Evolutionary conservation across 306 rosid genomes (phyloP), one percentile per base, ranked within the genome.

Genomic region (Cajanus cajan): DNA sequence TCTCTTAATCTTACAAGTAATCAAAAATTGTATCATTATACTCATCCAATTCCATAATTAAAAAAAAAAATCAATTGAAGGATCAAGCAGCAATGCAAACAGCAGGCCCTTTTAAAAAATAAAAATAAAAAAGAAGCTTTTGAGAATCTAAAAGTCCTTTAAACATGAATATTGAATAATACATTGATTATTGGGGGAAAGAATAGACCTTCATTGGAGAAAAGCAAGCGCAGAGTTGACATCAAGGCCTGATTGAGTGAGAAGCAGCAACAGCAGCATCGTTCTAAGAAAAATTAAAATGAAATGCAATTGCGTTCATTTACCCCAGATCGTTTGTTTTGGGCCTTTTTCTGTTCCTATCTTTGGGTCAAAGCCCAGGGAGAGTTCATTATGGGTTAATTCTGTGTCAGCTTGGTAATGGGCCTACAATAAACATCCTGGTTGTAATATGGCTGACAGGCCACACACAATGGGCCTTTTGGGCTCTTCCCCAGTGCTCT

Each of bases 191-290:
- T 34, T 63, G 13, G 16, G 5, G 31, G 45, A 24, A 45, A 14
- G 21, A 57, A 52, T 3, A 63, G 18, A 59, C 95, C 98, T 87
- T 85, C 89, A 88, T 78, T 83, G 92, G 51, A 91, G 91, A 77
- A 91, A 90, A 66, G 92, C 86, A 45, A 87, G 92, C 80, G 94
- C 85, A 15, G 93, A 88, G 85, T 88, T 85, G 69, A 84, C 90
- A 40, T 93, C 92, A 58, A 91, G 90, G 15, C 84, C 90, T 10
- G 66, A 74, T 51, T 90, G 88, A 41, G 86, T 68, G 78, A 89
- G 85, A 54, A 25, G 89, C 83, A 7, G 80, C 40, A 14, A 89
- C 80, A 71, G 87, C 89, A 9, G 15, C 94, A 89, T 87, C 65
- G 34, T 28, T n/a, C 40, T 57, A 14, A 6, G 11, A 61, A 61